Evolutionary conservation across 345 rosid species (phyloP), one percentile per base, ranked within the genome.

Genomic region (Linum lewisii): DNA sequence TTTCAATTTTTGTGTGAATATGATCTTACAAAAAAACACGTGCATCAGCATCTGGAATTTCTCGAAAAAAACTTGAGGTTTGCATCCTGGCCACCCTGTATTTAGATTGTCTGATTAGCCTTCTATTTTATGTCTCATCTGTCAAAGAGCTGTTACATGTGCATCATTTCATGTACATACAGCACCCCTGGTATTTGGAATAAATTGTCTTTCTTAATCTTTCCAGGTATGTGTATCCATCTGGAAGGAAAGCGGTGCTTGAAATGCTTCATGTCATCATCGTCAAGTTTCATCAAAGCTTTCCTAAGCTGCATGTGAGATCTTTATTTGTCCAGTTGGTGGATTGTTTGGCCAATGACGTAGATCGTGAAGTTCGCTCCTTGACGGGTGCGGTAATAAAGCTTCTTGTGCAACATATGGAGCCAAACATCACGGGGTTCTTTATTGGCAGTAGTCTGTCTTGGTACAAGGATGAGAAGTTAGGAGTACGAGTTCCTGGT

Each of bases 211-310:
- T 55, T 23, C 21, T 25, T 67, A 8, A 51, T 63, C 57, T 62
- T 52, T 74, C 68, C 80, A 92, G 98, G 69, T 93, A 87, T 60
- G 84, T 82, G 69, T 82, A 82, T 84, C 58, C 88, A 66, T 77
- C 82, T 68, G 99, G 99, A 71, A 85, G 97, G 77, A 80, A 81
- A 69, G 87, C 97, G 55, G 97, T 87, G 32, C 90, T 93, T 66
- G 91, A 82, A 73, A 86, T 84, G 94, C 89, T 93, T 24, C 77
- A 76, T 49, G 80, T 82, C 13, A 82, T 93, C 16, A 74, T 89
- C 59, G 68, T 63, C 58, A 85, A 93, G 78, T 83, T 82, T 49
- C 90, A 83, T 8, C 73, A 65, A 65, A 74, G 69, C 44, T 66
- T 75, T 67, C 69, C 86, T 69, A 79, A 86, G 62, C 68, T 72